Evolutionary conservation across 2,329 filamentous ascomycete genomes (phyloP).

Genomic region (Penicillium sp.): DNA sequence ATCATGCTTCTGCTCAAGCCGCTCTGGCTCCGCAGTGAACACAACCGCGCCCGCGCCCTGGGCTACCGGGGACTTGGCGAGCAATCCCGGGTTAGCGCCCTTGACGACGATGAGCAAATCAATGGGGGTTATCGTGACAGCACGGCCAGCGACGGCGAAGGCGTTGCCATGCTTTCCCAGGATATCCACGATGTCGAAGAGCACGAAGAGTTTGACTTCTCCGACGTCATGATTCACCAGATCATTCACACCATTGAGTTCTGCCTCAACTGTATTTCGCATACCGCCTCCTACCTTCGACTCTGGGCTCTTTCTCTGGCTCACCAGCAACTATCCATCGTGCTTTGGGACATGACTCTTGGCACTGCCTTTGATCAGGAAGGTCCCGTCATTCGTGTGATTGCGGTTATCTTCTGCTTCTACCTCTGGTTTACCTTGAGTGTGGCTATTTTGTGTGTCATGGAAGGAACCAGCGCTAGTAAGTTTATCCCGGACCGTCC

Average conservation of each 20-base stretch:
- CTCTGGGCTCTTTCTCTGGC: conserved; percentile 96
- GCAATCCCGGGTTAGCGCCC: conserved; percentile 76
- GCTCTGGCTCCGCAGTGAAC: conserved; percentile 87
- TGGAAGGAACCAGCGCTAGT: conserved; percentile 90
- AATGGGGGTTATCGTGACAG: conserved; percentile 60
- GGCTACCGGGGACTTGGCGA: conserved; percentile 94
- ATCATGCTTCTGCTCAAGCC: conserved; percentile 92
- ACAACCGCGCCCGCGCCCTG: conserved; percentile 79
- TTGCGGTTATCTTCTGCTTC: conserved; percentile 79
- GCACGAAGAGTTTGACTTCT: conserved; percentile 95
- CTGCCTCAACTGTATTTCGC: conserved; percentile 97
- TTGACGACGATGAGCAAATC: conserved; percentile 81
- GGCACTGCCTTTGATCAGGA: conserved; percentile 64
- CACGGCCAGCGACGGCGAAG: conserved; percentile 71
- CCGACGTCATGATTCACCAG: conserved; percentile 97
- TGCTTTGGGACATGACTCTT: conserved; percentile 95
- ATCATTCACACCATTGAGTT: conserved; percentile 99
- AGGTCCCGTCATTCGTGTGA: conserved; percentile 63
- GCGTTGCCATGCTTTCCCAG: conserved; percentile 81
- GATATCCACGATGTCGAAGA: conserved; percentile 71
- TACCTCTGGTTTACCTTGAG: conserved; percentile 86
- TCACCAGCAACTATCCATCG: conserved; percentile 93
- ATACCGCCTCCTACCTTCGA: conserved; percentile 96
- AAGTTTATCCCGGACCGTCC: neutral
- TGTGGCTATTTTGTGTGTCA: conserved; percentile 75